Evolutionary conservation across 2,329 filamentous ascomycete species (phyloP), one percentile per base, ranked within the genome.

Genomic region (Tolypocladium cylindrosporum): DNA sequence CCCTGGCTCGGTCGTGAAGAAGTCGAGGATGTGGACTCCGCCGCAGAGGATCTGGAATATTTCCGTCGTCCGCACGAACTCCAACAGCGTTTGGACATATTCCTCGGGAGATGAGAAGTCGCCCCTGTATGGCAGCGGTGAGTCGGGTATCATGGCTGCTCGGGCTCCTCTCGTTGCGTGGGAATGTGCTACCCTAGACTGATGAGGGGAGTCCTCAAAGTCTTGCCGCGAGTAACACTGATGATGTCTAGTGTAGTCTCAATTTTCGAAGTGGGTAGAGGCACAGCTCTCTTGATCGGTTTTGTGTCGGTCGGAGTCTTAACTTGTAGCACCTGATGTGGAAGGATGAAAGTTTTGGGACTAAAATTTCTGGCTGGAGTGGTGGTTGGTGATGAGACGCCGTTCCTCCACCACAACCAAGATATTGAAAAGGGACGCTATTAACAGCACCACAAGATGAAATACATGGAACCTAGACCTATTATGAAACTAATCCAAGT

Each of bases 11-110:
- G 85, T 84, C 2, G 91, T 97, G 75, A 97, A 91, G 74, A 99
- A 97, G 71, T 99, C 94, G 58, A 97, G 80, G 61, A 99, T 92
- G 69, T 99, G 94, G 1, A 97, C 90, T n/a, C 93, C 92, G 57
- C 94, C 94, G 69, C 91, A 96, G n/a, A 99, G 80, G 34, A 90
- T 90, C 63, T 90, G 88, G 65, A 97, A 91, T 1, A 91, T 78
- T 57, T 87, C 82, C 52, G 88, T 89, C 2, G 84, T 85, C 7
- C 85, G 85, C 1, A 86, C 83, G 66, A 97, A 96, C 24, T 84
- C 70, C 34, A 97, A 79, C 14, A 97, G 82, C 21, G 85, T 86
- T 34, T 89, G 79, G 54, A 96, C 82, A 71, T 96, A 99, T 56
- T 85, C 81, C 54, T 96, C 89, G 7, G 85, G 75, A 51, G 83